Conservation (phyloP, 1,284 basidiomycete genomes). For the Tetrapyrgos nigripes region DNA sequence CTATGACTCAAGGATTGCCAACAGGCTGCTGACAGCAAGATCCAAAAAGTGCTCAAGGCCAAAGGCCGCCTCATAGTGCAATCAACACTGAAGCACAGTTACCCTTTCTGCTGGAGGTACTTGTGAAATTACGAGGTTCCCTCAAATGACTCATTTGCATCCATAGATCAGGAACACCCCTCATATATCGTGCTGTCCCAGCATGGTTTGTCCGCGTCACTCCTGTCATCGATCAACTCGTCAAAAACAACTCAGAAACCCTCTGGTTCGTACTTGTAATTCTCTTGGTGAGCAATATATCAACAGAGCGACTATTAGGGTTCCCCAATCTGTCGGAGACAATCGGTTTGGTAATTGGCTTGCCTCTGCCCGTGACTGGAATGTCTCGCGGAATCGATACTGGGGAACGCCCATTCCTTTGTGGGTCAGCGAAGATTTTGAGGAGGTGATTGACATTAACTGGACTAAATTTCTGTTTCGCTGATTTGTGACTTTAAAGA, state of each 20-base stretch:
- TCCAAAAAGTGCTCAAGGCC: constrained; percentile 91
- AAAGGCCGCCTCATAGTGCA: constrained; percentile 91
- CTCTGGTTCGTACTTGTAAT: constrained; percentile 68
- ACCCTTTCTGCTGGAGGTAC: constrained; percentile 98
- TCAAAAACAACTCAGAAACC: constrained; percentile 91
- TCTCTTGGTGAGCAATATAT: not conserved
- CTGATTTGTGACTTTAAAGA: constrained; percentile 57
- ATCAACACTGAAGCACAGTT: constrained; percentile 87
- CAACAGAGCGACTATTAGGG: constrained; percentile 54
- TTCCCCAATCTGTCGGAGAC: constrained; percentile 91
- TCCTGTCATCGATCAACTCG: constrained; percentile 84
- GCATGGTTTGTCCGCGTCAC: constrained; percentile 96
- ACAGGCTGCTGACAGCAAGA: constrained; percentile 91
- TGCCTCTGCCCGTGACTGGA: constrained; percentile 98
- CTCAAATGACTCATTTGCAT: constrained; percentile 5
- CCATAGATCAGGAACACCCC: constrained; percentile 87
- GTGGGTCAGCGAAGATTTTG: constrained; percentile 93
- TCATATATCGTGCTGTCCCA: constrained; percentile 97
- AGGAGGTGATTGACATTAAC: constrained; percentile 70
- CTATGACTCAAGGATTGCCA: not conserved
- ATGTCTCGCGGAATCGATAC: constrained; percentile 98
- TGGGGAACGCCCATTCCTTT: constrained; percentile 99
- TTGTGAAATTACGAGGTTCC: constrained; percentile 18
- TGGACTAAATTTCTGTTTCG: constrained; percentile 5
- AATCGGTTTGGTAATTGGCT: constrained; percentile 98